phyloP scores from a whole-genome alignment of 768 basidiomycete genomes.

The Lactifluus volemus region DNA sequence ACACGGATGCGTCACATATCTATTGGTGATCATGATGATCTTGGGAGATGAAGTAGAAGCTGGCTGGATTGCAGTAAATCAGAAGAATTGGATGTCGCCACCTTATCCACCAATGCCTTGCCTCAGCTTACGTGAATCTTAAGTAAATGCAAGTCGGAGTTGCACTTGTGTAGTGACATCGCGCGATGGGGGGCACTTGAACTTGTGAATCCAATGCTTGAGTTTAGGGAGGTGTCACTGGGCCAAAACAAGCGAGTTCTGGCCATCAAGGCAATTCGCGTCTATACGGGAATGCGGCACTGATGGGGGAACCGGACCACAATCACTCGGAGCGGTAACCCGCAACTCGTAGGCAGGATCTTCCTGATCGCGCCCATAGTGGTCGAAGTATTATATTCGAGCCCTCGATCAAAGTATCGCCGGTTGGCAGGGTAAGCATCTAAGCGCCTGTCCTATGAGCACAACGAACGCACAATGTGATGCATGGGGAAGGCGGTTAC shows the following conservation, averaged over 20 bases:
- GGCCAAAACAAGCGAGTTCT: background rate
- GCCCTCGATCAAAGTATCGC: background rate
- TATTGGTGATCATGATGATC: background rate
- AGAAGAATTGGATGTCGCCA: background rate
- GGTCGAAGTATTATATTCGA: background rate
- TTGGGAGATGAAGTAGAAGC: background rate
- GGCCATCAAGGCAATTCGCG: background rate
- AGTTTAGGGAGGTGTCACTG: background rate
- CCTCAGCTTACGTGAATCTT: background rate
- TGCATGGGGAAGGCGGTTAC: background rate
- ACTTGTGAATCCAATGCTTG: background rate
- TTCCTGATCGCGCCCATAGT: background rate
- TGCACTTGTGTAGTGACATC: too few relatives aligned
- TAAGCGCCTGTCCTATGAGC: too few relatives aligned
- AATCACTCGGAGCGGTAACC: background rate
- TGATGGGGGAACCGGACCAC: background rate
- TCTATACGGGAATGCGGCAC: background rate
- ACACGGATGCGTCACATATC: background rate
- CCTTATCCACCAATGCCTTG: background rate
- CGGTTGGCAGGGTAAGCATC: background rate
- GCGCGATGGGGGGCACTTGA: background rate
- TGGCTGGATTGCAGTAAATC: background rate
- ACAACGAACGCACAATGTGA: background rate
- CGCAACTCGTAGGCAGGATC: background rate
- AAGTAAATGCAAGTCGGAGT: background rate